These are phyloP conservation scores for Coniella lustricola DNA, from an alignment of 2,329 filamentous ascomycete genomes.

Conservation along the genomic window DNA sequence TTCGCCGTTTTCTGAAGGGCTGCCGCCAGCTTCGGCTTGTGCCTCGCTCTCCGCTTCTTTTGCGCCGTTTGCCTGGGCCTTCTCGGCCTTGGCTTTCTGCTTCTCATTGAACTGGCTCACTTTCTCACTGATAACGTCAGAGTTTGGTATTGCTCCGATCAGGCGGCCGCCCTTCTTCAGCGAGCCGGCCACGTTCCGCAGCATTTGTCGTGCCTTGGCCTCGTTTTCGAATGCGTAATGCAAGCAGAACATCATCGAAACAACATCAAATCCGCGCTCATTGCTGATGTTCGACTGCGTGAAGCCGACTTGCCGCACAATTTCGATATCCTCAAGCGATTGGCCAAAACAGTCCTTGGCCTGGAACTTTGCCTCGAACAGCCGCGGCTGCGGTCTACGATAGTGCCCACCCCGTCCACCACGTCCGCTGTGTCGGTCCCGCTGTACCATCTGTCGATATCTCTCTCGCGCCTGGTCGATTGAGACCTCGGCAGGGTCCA, in stretches of 20 bases:
- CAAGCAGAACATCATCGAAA: constrained; percentile 99
- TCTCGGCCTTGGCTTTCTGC: constrained; percentile 33
- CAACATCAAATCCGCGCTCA: constrained; percentile 84
- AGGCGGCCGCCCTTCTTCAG: constrained; percentile 93
- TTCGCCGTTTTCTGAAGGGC: constrained; percentile 23
- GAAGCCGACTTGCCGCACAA: constrained; percentile 82
- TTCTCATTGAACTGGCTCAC: constrained; percentile 71
- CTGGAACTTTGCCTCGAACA: constrained; percentile 83
- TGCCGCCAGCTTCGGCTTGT: constrained; percentile 22
- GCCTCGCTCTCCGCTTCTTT: constrained; percentile 26
- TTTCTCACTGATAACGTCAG: constrained; percentile 73
- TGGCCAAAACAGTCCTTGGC: constrained; percentile 91
- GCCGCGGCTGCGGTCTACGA: constrained; percentile 41
- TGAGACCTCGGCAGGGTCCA: constrained; percentile 87
- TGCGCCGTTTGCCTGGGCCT: constrained; percentile 26
- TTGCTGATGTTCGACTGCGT: constrained; percentile 65
- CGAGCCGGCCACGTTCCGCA: constrained; percentile 82
- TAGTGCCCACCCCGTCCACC: constrained; percentile 40
- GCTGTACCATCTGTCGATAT: constrained; percentile 64
- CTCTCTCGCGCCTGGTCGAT: constrained; percentile 85
- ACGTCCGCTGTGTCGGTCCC: constrained; percentile 46
- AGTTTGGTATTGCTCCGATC: constrained; percentile 94
- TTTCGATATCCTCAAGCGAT: constrained; percentile 70
- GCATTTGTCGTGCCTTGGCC: constrained; percentile 82
- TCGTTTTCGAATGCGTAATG: constrained; percentile 97